A percentile compares a stretch with the other conserved stretches of the same genome.
Evolutionary conservation across 2,329 filamentous ascomycete genomes (phyloP).

Genomic region (Davidsoniella eucalypti): DNA sequence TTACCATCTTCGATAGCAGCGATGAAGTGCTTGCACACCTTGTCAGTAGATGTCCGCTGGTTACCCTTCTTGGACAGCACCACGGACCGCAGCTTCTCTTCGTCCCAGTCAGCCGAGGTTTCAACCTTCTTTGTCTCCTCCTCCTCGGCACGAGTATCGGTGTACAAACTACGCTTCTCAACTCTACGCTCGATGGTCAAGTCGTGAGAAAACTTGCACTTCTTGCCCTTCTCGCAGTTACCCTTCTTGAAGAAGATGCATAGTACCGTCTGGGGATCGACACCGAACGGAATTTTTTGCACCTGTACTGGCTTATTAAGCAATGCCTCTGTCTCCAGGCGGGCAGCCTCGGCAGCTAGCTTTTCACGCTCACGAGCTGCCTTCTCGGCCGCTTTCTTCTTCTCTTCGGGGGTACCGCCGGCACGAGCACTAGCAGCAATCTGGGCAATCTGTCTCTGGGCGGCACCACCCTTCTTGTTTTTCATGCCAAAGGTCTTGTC

Average conservation of each 20-base stretch:
- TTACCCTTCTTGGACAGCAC: conserved; percentile 96
- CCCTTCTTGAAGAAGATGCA: conserved; percentile 97
- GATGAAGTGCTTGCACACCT: conserved; percentile 98
- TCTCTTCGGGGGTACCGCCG: conserved; percentile 72
- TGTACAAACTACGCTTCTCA: conserved; percentile 83
- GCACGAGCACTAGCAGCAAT: conserved; percentile 57
- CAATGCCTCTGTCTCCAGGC: conserved; percentile 61
- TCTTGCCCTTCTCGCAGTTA: conserved; percentile 88
- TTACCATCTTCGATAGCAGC: conserved; percentile 95
- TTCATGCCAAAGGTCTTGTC: conserved; percentile 99
- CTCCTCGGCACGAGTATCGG: conserved; percentile 60
- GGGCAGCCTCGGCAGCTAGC: conserved; percentile 71
- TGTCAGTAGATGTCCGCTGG: conserved; percentile 86
- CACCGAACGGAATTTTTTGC: conserved; percentile 96
- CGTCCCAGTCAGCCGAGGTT: conserved; percentile 93
- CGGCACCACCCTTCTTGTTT: conserved; percentile 91
- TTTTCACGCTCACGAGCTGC: conserved; percentile 67
- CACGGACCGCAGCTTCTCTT: conserved; percentile 82
- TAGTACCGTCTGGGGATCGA: conserved; percentile 92
- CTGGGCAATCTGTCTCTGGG: conserved; percentile 80
- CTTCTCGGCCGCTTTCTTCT: conserved; percentile 57
- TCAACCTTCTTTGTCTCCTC: conserved; percentile 72
- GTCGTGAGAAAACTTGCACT: conserved; percentile 97
- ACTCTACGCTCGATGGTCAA: conserved; percentile 76
- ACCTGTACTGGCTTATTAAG: conserved; percentile 84